Base-by-base conservation (phyloP, 768 basidiomycete genomes). In the Tulasnella sp. region DNA sequence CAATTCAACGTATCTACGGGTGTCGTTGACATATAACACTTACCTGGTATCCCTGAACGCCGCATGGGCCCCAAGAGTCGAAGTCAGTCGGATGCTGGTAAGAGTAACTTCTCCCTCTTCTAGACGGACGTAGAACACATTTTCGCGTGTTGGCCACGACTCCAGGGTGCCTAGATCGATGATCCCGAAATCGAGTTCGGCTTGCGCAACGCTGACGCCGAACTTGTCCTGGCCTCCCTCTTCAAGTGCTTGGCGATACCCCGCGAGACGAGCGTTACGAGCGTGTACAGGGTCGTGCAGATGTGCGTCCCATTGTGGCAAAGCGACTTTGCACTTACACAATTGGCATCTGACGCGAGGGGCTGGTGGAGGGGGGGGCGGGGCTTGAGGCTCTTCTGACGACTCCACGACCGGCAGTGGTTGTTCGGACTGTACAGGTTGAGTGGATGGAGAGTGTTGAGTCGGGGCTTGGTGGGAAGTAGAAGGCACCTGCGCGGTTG, bases 221-320 rank as follows among this genome's bases (percentile, higher is more conserved):
- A 40, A 78, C 42, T 69, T 78, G 77, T 78, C 58, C 22, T 78
- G 31, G 31, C 60, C 37, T 28, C 77, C 60, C n/a, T 78, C 77
- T 28, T 76, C 75, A n/a, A 76, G 75, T 44, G 75, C 44, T 54
- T 20, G 22, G 31, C 46, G 41, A 48, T 46, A 50, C 7, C 40
- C 40, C 16, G 44, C 46, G 40, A 24, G 54, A 12, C 75, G 24
- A 11, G 31, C 75, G 11, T 76, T 76, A 9, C 41, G 22, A 14
- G 44, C 31, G 46, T 76, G 75, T 0, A 14, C n/a, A 20, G 40
- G 75, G 22, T 46, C 44, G 18, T 42, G 60, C 8, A 48, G 18
- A 76, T 76, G 75, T 31, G 14, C 34, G 40, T 34, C 31, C 75
- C 75, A 76, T 9, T 46, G 9, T 34, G 46, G 31, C 46, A 46